Base-by-base conservation (phyloP, 371 early-diverging fungal genomes). In the Funneliformis caledonium region DNA sequence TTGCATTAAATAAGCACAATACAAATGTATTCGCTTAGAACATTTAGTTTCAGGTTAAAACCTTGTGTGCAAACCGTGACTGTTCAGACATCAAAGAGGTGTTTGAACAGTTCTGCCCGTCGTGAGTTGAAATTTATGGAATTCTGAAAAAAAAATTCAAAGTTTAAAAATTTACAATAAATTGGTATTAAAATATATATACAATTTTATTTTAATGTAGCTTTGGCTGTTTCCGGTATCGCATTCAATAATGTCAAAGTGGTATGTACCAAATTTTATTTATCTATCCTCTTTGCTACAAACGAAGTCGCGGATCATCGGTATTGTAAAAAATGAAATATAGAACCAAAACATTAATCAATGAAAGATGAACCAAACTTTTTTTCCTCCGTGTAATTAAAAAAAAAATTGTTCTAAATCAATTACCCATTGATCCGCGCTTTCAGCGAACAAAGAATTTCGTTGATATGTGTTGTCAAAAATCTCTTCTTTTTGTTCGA, bases 51-150 rank as follows among this genome's bases (percentile, higher is more conserved):
- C 43, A 22, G 4, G 45, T 45, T 69, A 45, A 43, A 69, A 69
- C 70, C 70, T 43, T 45, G 70, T 9, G n/a, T 69, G 22, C 19
- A n/a, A 11, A 19, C 69, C 14, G 45, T 69, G 6, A 16, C 37
- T 43, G 45, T 45, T 7, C 70, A 69, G 47, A 69, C 70, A 43
- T 69, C 70, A 43, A 69, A 47, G n/a, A 37, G 37, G 45, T 69
- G 45, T 69, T 69, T 69, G 45, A 69, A 69, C 45, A 69, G 70
- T n/a, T 69, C 45, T n/a, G 47, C 37, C n/a, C 16, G 45, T 45
- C 70, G 43, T 69, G 45, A 69, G 70, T 69, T 37, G n/a, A 69
- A 47, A 43, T n/a, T 26, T 64, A 33, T 31, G 12, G 31, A 64
- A 16, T 56, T 56, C 19, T 37, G 37, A 37, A 37, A 37, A 37